A percentile compares a stretch with the other conserved stretches of the same genome.
Conservation (phyloP, 2,329 filamentous ascomycete genomes). For the Colletotrichum musae region DNA sequence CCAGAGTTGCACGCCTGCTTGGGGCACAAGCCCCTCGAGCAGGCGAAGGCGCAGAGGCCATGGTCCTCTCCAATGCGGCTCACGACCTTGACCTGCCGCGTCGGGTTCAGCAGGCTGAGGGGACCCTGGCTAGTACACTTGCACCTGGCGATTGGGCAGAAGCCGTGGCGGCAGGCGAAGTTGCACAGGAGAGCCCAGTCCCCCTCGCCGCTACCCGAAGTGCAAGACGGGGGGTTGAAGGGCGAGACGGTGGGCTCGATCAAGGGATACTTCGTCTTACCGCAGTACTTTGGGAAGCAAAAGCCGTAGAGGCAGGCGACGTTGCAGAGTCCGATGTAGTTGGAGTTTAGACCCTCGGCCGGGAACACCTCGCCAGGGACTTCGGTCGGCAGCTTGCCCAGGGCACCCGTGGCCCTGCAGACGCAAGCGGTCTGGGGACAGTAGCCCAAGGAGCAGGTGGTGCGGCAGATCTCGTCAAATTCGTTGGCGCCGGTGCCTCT, state of each 20-base stretch:
- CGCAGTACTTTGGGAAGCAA: conserved; percentile 52
- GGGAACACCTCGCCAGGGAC: not conserved
- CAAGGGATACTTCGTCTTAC: not conserved
- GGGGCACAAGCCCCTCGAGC: conserved; percentile 10
- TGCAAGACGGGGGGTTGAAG: conserved; percentile 39
- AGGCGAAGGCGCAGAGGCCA: conserved; percentile 25
- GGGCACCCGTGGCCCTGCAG: conserved; percentile 50
- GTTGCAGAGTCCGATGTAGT: conserved; percentile 26
- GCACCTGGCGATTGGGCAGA: conserved; percentile 55
- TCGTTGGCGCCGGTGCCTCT: conserved; percentile 50
- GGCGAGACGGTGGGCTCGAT: conserved; percentile 23
- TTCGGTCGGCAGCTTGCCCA: conserved; percentile 36
- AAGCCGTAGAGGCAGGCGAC: conserved; percentile 60
- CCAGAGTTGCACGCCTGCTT: conserved; percentile 45
- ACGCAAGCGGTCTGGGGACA: conserved; percentile 51
- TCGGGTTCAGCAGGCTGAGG: conserved; percentile 21
- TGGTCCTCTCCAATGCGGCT: conserved; percentile 5
- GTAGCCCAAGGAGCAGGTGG: conserved; percentile 49
- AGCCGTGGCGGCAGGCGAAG: conserved; percentile 61
- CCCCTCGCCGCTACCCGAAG: conserved; percentile 41
- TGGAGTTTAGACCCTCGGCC: conserved; percentile 14
- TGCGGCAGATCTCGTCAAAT: conserved; percentile 52
- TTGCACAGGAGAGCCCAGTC: conserved; percentile 53
- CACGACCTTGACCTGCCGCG: not conserved
- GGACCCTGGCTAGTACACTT: conserved; percentile 40